Base-by-base conservation (phyloP, 495 filamentous ascomycete species). In the Hypoxylon trugodes region DNA sequence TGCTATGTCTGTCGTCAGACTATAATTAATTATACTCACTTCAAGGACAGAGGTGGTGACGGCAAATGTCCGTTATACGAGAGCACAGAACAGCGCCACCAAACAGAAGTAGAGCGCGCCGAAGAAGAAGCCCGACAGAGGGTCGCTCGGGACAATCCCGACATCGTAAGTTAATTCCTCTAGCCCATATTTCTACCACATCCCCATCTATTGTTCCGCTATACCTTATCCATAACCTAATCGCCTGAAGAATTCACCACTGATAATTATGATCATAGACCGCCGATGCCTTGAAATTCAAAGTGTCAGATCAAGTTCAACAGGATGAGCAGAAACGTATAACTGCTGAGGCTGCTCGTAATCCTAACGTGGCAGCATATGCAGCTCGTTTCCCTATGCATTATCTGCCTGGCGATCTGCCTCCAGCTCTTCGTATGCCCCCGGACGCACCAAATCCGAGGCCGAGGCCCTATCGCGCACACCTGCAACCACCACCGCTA, bases 1-100 rank as follows among this genome's bases (percentile, higher is more conserved):
- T 91, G 89, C 69, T 92, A 93, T 63, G 77, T 92, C 33, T 95
- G 91, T 75, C 82, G 80, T n/a, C 78, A 87, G 64, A 82, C 79
- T 13, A 81, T 76, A 51, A 51, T 5, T 1, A 73, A 80, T 50
- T 83, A 86, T 50, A 50, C 62, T 16, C 82, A 87, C 64, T 85
- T 86, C 54, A 71, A 85, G 42, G 80, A 87, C 41, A 2, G 82
- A 21, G 79, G 80, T 3, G 80, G 80, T 3, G 6, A 22, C 0
- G 81, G 81, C 7, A 83, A 83, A 43, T 96, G 91, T 60, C 86
- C 83, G 5, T 72, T 91, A 0, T 87, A 88, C 59, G 90, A 94
- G 49, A 82, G 82, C 2, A 76, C 77, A 3, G 81, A 87, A 38
- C 61, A 80, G 38, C 84, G 87, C 0, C 88, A 92, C 43, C 72